Base-by-base conservation (phyloP, 2,329 filamentous ascomycete genomes). In the Pseudopithomyces chartarum region DNA sequence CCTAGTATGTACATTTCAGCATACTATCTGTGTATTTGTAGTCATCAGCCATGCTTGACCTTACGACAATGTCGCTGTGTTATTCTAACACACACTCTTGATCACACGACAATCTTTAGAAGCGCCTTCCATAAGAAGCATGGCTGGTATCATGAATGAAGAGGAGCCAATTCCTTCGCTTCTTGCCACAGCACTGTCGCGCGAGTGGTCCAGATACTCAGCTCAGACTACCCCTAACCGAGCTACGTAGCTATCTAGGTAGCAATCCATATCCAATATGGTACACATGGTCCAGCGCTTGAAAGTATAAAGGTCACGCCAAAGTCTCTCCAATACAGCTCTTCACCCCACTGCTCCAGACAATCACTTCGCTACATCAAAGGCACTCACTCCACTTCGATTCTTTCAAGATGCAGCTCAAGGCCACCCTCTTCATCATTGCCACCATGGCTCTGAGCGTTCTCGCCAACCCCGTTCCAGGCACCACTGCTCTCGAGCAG, bases 371-470 rank as follows among this genome's bases (percentile, higher is more conserved):
- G 34, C 20, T 39, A 48, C 46, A 48, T 12, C 32, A 26, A 13
- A 36, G 34, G 26, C 26, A 45, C 26, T 15, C 17, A 34, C 6
- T 26, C 4, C 33, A 48, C 33, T 48, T 38, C 46, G 38, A 2
- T 39, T 48, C 46, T 38, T 48, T 26, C 46, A 48, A 39, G 46
- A 48, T 48, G 46, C 46, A 48, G 46, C 17, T 48, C 46, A 48
- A 48, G 15, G 46, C 46, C 12, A 38, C 46, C 33, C 22, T 48
- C 20, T 2, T 48, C 46, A 20, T 48, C 20, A 32, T 48, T 33
- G 46, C 46, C 33, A 48, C 46, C 33, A 48, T 48, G 46, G 46
- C 46, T 23, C 33, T 48, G 33, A 48, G 19, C 34, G 46, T 48
- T 33, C 33, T 39, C 33, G 46, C 46, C 33, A 48, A 48, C 46